Evolutionary conservation across 768 basidiomycete genomes (phyloP).

Genomic region (Tephrocybe sp.): DNA sequence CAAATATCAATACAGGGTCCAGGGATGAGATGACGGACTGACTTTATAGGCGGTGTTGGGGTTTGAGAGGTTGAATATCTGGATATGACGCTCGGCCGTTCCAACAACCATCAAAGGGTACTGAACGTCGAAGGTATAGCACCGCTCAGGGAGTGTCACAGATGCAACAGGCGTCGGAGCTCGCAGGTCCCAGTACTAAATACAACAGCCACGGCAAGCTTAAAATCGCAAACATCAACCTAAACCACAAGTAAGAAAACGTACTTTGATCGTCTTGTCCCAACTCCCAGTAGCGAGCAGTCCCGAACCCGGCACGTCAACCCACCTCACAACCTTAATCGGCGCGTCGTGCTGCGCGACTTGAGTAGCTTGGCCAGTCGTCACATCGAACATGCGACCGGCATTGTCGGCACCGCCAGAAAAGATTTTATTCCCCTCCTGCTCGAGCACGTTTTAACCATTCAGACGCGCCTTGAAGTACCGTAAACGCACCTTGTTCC

Average conservation of each 20-base stretch:
- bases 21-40: conserved; percentile 1
- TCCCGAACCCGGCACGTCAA: conserved; percentile 70
- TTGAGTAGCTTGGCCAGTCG: conserved; percentile 76
- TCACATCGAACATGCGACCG: conserved; percentile 89
- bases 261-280: conserved; percentile 95
- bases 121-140: conserved; percentile 82
- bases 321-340: conserved; percentile 78
- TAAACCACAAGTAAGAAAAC: conserved; percentile 12
- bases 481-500: conserved; percentile 72
- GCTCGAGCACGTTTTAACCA: conserved; percentile 9
- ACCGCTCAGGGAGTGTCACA: conserved; percentile 84
- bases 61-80: conserved; percentile 84
- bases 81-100: conserved; percentile 89
- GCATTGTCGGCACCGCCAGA: conserved; percentile 96
- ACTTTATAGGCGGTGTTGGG: conserved; percentile 75
- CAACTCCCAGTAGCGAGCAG: conserved; percentile 93
- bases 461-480: background rate
- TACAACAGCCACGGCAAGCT: background rate
- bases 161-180: conserved; percentile 71
- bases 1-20: background rate
- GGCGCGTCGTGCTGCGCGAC: conserved; percentile 91
- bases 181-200: conserved; percentile 91
- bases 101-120: conserved; percentile 88
- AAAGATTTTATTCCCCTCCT: conserved; percentile 90
- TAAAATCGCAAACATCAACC: background rate